Conservation (phyloP, 129 eudicot species). For the Helianthus tuberosus region DNA sequence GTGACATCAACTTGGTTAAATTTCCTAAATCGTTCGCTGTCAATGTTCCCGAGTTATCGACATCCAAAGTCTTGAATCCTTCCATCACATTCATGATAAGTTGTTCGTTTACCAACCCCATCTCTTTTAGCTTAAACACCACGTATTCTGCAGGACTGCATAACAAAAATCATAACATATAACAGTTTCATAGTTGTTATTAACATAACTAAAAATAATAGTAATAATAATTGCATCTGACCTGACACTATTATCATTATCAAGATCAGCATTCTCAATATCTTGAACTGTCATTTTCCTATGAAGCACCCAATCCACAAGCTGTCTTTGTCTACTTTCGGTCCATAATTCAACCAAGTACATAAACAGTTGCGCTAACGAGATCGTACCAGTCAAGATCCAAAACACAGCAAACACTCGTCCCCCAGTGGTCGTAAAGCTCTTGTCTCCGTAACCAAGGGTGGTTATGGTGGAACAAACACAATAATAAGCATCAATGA, state of each 20-base stretch:
- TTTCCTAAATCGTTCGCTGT: constrained; percentile 48
- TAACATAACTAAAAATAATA: neutral
- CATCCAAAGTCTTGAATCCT: constrained; percentile 58
- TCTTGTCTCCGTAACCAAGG: constrained; percentile 80
- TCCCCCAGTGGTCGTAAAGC: constrained; percentile 65
- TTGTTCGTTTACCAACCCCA: constrained; percentile 72
- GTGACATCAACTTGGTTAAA: neutral
- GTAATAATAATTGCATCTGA: constrained; percentile 36
- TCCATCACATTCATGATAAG: constrained; percentile 59
- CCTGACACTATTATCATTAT: constrained; percentile 71
- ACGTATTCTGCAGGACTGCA: constrained; percentile 72
- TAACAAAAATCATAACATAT: constrained; percentile 14
- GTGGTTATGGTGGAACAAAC: constrained; percentile 79
- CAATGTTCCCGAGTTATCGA: constrained; percentile 76
- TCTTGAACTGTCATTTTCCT: constrained; percentile 63
- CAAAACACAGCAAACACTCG: constrained; percentile 72
- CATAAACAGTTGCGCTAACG: constrained; percentile 64
- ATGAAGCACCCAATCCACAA: constrained; percentile 69
- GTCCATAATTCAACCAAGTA: constrained; percentile 68
- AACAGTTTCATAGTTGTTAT: neutral
- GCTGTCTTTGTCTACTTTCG: constrained; percentile 51
- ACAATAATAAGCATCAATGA: constrained; percentile 77
- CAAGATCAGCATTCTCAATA: constrained; percentile 83
- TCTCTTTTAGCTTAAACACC: constrained; percentile 73
- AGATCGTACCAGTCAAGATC: constrained; percentile 70